phyloP scores from a whole-genome alignment of 495 filamentous ascomycete species.

The Penicillium manginii region DNA sequence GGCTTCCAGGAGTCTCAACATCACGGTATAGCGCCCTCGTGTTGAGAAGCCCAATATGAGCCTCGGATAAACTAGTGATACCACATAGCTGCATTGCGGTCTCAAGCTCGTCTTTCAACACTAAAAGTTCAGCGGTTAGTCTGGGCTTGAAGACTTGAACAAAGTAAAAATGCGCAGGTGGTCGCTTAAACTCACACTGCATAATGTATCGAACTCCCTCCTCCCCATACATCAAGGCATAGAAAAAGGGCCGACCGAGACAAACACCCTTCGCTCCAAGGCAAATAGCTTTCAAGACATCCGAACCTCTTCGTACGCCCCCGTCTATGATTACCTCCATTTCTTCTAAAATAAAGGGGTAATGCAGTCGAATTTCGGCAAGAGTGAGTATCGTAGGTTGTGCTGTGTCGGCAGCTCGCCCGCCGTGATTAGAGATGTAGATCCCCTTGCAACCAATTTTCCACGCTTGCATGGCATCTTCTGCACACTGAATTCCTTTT shows the following conservation, averaged over 20 bases:
- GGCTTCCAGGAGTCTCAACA: neutral
- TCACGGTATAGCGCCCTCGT: neutral
- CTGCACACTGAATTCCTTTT: neutral
- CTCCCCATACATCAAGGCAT: neutral
- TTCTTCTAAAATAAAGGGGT: neutral
- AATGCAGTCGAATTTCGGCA: neutral
- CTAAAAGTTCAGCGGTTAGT: neutral
- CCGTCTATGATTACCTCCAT: neutral
- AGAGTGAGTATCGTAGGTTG: neutral
- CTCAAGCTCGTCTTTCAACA: neutral
- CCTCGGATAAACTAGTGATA: neutral
- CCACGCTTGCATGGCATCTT: neutral
- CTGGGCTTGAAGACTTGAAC: neutral
- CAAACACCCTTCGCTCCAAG: neutral
- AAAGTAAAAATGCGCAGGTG: too few relatives aligned
- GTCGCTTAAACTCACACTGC: neutral
- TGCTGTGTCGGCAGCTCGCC: neutral
- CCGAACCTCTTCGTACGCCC: neutral
- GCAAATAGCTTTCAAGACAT: neutral
- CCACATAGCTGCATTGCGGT: neutral
- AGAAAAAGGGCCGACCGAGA: neutral
- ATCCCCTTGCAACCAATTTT: neutral
- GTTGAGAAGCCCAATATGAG: neutral
- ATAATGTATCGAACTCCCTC: neutral
- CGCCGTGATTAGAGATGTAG: neutral